A percentile compares a stretch with the other conserved stretches of the same genome.
phyloP scores from a whole-genome alignment of 2,329 filamentous ascomycete species.

The Cryphonectria carpinicola region DNA sequence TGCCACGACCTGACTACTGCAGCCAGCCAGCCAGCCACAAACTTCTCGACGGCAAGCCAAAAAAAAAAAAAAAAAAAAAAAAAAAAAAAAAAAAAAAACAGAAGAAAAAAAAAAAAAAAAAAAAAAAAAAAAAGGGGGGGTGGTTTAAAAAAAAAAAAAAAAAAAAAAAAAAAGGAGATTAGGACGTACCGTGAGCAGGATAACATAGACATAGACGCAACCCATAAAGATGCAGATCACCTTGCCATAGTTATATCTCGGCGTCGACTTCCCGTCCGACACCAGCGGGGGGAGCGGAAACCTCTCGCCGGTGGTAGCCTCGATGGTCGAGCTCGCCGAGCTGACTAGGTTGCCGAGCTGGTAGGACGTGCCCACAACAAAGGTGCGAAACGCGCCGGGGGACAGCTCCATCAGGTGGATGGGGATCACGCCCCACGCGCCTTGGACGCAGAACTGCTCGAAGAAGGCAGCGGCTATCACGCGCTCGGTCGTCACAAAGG shows the following conservation, averaged over 20 bases:
- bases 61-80: no score
- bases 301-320: conserved; percentile 72
- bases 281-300: conserved; percentile 66
- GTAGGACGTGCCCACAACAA: conserved; percentile 74
- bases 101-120: no score
- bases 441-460: conserved; percentile 78
- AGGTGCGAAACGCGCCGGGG: conserved; percentile 73
- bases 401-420: conserved; percentile 80
- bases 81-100: no score
- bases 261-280: conserved; percentile 44
- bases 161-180: no score
- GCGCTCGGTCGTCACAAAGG: conserved; percentile 63
- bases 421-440: conserved; percentile 76
- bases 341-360: conserved; percentile 78
- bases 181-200: conserved; percentile 53
- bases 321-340: conserved; percentile 73
- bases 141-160: no score
- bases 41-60: no score
- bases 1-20: background rate
- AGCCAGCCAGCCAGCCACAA: background rate
- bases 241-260: conserved; percentile 74
- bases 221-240: conserved; percentile 93
- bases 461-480: conserved; percentile 85
- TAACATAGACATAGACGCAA: conserved; percentile 71
- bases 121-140: no score